Evolutionary conservation across 2,329 filamentous ascomycete genomes (phyloP), one percentile per base, ranked within the genome.

Genomic region (Colletotrichum sp.): DNA sequence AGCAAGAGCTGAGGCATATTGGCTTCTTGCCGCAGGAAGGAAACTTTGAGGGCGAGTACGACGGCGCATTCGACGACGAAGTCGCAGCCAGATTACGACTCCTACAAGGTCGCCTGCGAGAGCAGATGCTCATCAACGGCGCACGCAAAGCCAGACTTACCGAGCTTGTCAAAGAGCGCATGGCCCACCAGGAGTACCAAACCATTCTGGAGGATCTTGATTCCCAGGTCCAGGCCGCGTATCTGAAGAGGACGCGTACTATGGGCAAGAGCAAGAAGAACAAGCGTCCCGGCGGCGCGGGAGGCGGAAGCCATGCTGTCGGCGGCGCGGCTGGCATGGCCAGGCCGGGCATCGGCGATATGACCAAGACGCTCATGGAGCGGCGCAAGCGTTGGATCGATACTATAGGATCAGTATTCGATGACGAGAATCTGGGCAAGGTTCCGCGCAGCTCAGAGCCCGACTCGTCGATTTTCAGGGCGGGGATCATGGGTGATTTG

Each of bases 121-220:
- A 96, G 74, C 94, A 97, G 82, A 94, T 94, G 83, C 92, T 98
- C 71, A 88, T 94, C 84, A 99, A 99, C 83, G 96, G 96, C 52
- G 95, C 96, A 7, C 94, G 96, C 77, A 98, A 98, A 85, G 90
- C 95, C 8, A 92, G 96, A 4, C 89, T 99, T 13, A 92, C 95
- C 2, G 96, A 98, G 48, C 90, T 98, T 32, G 95, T 97, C 9
- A 94, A 96, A 79, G 96, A 98, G 83, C 93, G 95, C 78, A 96
- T 99, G 92, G 97, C 97, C 0, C 93, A 97, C 85, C 97, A 99
- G 82, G 97, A 99, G 83, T 99, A 98, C 87, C 94, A 94, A 83
- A 98, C 96, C 71, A 99, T 99, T 79, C 93, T 97, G 66, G 97
- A 99, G 82, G 97, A 99, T 83, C 92, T 99, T 26, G 97, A 99